Evolutionary conservation across 768 basidiomycete species (phyloP), one percentile per base, ranked within the genome.

Genomic region (Macrolepiota dolichaula): DNA sequence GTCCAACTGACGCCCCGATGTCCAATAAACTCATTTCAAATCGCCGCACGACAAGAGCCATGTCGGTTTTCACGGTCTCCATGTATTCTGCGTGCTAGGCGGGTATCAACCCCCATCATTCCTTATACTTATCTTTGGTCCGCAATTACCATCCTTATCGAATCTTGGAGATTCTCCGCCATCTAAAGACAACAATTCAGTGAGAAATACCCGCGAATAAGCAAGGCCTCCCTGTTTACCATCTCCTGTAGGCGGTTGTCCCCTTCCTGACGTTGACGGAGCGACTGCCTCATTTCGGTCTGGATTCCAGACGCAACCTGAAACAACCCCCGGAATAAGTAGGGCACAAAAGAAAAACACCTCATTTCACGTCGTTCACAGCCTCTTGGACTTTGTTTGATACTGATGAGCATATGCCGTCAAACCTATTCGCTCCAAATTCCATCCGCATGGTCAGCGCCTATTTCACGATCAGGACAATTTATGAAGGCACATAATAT

Each of bases 11-110:
- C 22, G 42, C 11, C 4, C 53, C 7, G 7, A 60, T 35, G 19
- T 44, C 52, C 32, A 27, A 19, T 12, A 54, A 47, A 1, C 47
- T 37, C 19, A 22, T 24, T 11, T n/a, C 32, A 46, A 54, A 19
- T 4, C 29, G n/a, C 44, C 35, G 42, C 24, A 32, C n/a, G 15
- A 22, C 19, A 29, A 24, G 36, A 22, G 19, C 13, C 13, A 53
- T 54, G 29, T 53, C 52, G 51, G 27, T 46, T 54, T 54, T 54
- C 12, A 53, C 52, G 42, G 42, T 37, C 50, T 53, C 59, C 32
- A 60, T 47, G 51, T 53, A 32, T 37, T 15, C 59, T 60, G 40
- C 46, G 22, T 54, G 40, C 59, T 60, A 32, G 4, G n/a, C 51
- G n/a, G 52, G 27, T 32, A 38, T 40, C 49, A 59, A 24, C 35